Conservation (phyloP, 768 basidiomycete genomes). For the Hirschioporus abietinus region DNA sequence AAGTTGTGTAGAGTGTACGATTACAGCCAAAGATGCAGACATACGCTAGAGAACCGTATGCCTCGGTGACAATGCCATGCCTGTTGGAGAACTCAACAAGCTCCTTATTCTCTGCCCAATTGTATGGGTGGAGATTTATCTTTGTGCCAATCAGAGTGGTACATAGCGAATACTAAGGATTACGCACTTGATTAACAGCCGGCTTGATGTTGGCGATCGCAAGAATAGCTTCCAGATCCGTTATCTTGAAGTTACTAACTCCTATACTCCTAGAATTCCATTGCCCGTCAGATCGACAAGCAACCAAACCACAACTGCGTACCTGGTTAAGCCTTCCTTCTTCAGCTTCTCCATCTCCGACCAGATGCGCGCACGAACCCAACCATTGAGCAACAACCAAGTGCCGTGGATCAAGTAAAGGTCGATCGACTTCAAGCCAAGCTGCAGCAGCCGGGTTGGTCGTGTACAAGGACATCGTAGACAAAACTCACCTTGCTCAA, state of each 20-base stretch:
- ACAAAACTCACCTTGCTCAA: slow-evolving; percentile 39
- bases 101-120: slow-evolving; percentile 54
- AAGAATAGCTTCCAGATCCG: slow-evolving; percentile 38
- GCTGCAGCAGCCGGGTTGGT: slow-evolving; percentile 30
- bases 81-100: slow-evolving; percentile 43
- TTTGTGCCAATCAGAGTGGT: slow-evolving; percentile 20
- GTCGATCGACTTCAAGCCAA: slow-evolving; percentile 57
- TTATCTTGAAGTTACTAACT: slow-evolving; percentile 48
- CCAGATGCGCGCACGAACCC: slow-evolving; percentile 36
- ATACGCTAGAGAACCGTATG: slow-evolving; percentile 38
- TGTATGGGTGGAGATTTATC: slow-evolving; percentile 70
- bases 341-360: slow-evolving; percentile 49
- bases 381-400: slow-evolving; percentile 34
- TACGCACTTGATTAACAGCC: slow-evolving; percentile 48
- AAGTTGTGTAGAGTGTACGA: background rate
- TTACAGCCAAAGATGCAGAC: slow-evolving; percentile 20
- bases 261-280: slow-evolving; percentile 33
- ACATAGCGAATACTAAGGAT: background rate
- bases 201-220: slow-evolving; percentile 40
- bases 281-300: background rate
- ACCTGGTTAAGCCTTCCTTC: slow-evolving; percentile 36
- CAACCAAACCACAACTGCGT: slow-evolving; percentile 1
- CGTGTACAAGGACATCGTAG: background rate
- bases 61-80: slow-evolving; percentile 33
- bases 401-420: slow-evolving; percentile 68